Conservation (phyloP, 306 rosid species). For the Prunus mongolica region DNA sequence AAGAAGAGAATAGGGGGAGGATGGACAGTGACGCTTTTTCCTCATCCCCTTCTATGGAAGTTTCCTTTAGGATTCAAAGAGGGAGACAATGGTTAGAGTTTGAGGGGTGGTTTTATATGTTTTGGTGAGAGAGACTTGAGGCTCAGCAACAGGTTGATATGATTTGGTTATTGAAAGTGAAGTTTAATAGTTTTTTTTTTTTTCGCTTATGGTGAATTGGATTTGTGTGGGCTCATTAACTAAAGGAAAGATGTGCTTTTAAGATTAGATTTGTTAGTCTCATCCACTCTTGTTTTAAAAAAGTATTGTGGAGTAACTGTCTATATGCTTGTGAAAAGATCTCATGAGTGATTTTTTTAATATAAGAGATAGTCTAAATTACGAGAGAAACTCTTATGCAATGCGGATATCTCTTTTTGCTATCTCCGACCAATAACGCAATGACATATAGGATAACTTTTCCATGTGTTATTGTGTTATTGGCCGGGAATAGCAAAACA, state of each 20-base stretch:
- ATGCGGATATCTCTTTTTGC: too few species aligned
- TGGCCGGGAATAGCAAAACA: rapidly evolving
- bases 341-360: too few species aligned
- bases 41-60: too few species aligned
- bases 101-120: too few species aligned
- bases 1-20: too few species aligned
- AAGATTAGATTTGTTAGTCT: not conserved
- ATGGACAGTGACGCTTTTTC: too few species aligned
- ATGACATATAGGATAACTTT: rapidly evolving
- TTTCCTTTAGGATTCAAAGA: too few species aligned
- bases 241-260: not conserved
- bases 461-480: rapidly evolving
- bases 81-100: too few species aligned
- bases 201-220: not conserved
- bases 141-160: not conserved
- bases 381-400: too few species aligned
- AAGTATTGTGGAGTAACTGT: not conserved
- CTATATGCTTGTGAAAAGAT: not conserved
- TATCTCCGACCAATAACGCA: rapidly evolving
- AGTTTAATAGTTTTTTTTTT: too few species aligned
- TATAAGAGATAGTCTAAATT: too few species aligned
- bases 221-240: not conserved
- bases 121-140: not conserved
- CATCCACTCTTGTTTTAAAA: not conserved
- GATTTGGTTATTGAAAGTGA: not conserved